Conservation (phyloP, 2,329 filamentous ascomycete genomes). For the Pleurostoma richardsiae region DNA sequence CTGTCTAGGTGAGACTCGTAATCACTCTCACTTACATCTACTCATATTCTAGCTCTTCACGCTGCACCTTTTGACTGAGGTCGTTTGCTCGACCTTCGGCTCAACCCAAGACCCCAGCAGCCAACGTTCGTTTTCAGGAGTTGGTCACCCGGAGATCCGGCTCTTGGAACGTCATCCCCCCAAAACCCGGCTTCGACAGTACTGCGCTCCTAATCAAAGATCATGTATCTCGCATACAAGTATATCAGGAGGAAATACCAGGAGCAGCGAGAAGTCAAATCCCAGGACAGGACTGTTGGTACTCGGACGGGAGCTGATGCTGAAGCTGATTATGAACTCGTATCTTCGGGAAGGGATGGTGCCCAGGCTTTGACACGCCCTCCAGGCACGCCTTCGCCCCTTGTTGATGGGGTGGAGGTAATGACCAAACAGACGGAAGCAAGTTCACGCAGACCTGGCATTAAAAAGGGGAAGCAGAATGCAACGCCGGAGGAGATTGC, state of each 20-base stretch:
- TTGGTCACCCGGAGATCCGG: no score
- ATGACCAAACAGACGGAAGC: not conserved
- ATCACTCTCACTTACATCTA: no score
- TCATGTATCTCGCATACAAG: constrained; percentile 15
- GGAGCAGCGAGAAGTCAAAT: constrained; percentile 2
- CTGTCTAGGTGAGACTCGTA: no score
- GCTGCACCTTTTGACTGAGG: no score
- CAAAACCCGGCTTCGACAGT: no score
- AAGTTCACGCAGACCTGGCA: not conserved
- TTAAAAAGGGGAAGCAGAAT: constrained; percentile 2
- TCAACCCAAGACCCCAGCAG: not conserved
- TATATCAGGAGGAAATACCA: constrained; percentile 14
- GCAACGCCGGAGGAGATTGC: constrained; percentile 17
- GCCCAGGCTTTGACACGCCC: not conserved
- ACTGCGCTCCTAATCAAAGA: no score
- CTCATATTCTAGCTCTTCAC: no score
- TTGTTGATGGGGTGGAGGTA: not conserved
- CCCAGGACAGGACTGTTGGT: not conserved
- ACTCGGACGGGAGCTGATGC: no score
- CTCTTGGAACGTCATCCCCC: no score
- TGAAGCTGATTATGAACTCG: no score
- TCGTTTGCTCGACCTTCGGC: no score
- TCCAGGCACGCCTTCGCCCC: not conserved
- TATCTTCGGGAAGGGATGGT: not conserved
- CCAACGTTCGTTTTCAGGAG: not conserved